phyloP scores from a whole-genome alignment of 2,329 filamentous ascomycete genomes.

The Neonectria neomacrospora region DNA sequence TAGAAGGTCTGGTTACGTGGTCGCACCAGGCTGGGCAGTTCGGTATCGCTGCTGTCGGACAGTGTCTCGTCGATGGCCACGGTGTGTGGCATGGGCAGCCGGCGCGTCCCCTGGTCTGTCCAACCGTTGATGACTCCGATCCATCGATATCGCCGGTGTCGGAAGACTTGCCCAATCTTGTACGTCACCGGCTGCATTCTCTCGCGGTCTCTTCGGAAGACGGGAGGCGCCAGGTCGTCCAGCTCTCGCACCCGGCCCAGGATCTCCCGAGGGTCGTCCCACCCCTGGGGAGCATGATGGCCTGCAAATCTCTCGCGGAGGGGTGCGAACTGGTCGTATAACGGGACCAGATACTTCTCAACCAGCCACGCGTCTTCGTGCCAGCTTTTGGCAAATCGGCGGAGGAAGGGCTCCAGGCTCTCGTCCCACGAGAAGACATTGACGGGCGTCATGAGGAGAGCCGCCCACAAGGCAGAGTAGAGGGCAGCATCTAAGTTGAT shows the following conservation, averaged over 20 bases:
- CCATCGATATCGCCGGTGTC: slow-evolving; percentile 83
- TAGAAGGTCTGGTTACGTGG: slow-evolving; percentile 69
- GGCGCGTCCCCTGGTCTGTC: slow-evolving; percentile 63
- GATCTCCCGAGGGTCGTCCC: slow-evolving; percentile 47
- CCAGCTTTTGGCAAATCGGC: slow-evolving; percentile 52
- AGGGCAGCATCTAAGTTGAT: slow-evolving; percentile 67
- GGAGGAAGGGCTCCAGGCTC: slow-evolving; percentile 71
- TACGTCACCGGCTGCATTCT: slow-evolving; percentile 55
- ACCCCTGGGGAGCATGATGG: slow-evolving; percentile 42
- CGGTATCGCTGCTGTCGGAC: slow-evolving; percentile 44
- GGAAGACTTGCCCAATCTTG: slow-evolving; percentile 84
- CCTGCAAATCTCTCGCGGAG: slow-evolving; percentile 43
- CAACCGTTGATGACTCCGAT: slow-evolving; percentile 89
- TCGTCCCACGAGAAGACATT: slow-evolving; percentile 66
- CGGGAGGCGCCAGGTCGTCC: slow-evolving; percentile 55
- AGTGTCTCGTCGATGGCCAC: slow-evolving; percentile 43
- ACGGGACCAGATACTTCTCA: slow-evolving; percentile 71
- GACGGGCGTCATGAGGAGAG: slow-evolving; percentile 64
- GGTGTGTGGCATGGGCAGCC: slow-evolving; percentile 42
- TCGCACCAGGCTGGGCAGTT: slow-evolving; percentile 42
- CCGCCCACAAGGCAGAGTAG: slow-evolving; percentile 81
- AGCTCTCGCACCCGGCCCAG: slow-evolving; percentile 54
- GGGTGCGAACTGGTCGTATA: slow-evolving; percentile 61
- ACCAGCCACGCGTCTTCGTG: slow-evolving; percentile 78
- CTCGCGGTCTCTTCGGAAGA: slow-evolving; percentile 46